These are phyloP conservation scores for Chaetomium fimeti DNA, from an alignment of 495 filamentous ascomycete species.

Conservation along the genomic window DNA sequence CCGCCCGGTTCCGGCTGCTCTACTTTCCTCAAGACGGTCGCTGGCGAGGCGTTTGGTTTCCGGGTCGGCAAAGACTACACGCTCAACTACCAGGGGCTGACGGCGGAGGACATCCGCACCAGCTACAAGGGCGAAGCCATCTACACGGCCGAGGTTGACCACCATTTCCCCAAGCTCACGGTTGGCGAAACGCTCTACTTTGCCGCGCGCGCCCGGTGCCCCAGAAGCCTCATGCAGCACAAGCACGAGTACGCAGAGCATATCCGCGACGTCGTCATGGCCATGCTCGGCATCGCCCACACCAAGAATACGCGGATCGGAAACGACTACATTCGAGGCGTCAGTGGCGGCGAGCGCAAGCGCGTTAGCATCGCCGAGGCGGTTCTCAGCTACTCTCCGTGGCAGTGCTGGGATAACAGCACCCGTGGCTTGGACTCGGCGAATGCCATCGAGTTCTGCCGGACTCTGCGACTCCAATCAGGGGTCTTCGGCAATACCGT, in stretches of 20 bases:
- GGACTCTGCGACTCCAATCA: slow-evolving; percentile 70
- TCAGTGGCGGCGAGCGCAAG: slow-evolving; percentile 59
- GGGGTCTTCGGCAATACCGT: slow-evolving; percentile 71
- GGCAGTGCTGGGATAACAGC: slow-evolving; percentile 59
- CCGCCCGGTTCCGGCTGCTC: slow-evolving; percentile 74
- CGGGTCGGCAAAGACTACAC: slow-evolving; percentile 59
- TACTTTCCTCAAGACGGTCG: slow-evolving; percentile 79
- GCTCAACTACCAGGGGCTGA: slow-evolving; percentile 41
- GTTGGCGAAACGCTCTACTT: slow-evolving; percentile 76
- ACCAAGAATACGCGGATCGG: not conserved
- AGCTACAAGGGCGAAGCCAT: slow-evolving; percentile 60
- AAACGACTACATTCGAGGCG: slow-evolving; percentile 37
- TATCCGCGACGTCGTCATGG: not conserved
- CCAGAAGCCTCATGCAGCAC: slow-evolving; percentile 34
- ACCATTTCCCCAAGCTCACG: slow-evolving; percentile 71
- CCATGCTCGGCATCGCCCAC: slow-evolving; percentile 19
- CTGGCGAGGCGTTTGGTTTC: too few species aligned
- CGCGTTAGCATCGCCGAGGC: slow-evolving; percentile 53
- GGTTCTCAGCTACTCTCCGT: slow-evolving; percentile 35
- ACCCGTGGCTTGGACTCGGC: slow-evolving; percentile 74
- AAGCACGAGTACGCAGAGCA: not conserved
- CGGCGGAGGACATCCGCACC: not conserved
- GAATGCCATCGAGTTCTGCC: slow-evolving; percentile 72
- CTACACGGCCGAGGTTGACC: slow-evolving; percentile 76
- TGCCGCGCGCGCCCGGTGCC: slow-evolving; percentile 64